Conservation (phyloP, 108 stramenopile species). For the Cyclotella sp. region DNA sequence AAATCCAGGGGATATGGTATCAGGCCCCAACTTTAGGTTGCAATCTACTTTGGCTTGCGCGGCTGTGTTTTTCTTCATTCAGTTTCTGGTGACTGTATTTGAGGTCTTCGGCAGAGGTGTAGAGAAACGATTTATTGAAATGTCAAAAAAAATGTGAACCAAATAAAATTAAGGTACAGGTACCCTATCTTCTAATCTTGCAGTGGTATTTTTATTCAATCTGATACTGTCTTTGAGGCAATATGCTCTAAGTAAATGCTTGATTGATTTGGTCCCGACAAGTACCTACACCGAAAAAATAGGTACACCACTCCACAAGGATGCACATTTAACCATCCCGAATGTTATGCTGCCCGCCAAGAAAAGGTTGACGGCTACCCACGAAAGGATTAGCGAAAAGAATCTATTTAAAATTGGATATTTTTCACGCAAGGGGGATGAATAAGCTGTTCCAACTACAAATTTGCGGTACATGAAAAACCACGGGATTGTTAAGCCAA, state of each 20-base stretch:
- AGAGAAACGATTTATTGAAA: not conserved
- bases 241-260: too few relatives aligned
- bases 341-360: constrained; percentile 31
- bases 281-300: constrained; percentile 6
- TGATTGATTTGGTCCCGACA: too few relatives aligned
- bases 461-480: constrained; percentile 52
- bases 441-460: constrained; percentile 26
- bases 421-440: constrained; percentile 39
- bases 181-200: too few relatives aligned
- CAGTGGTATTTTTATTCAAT: too few relatives aligned
- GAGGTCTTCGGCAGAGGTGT: constrained; percentile 18
- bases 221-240: too few relatives aligned
- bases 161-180: too few relatives aligned
- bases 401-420: constrained; percentile 51
- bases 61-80: constrained; percentile 44
- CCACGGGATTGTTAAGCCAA: constrained; percentile 47
- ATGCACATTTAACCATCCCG: constrained; percentile 26
- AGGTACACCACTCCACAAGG: constrained; percentile 26
- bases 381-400: constrained; percentile 27
- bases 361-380: constrained; percentile 33
- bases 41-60: constrained; percentile 42
- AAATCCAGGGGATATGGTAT: constrained; percentile 43
- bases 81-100: constrained; percentile 27
- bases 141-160: not conserved
- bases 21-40: constrained; percentile 51